These are phyloP conservation scores for Halenospora varia DNA, from an alignment of 495 filamentous ascomycete genomes.

Conservation along the genomic window DNA sequence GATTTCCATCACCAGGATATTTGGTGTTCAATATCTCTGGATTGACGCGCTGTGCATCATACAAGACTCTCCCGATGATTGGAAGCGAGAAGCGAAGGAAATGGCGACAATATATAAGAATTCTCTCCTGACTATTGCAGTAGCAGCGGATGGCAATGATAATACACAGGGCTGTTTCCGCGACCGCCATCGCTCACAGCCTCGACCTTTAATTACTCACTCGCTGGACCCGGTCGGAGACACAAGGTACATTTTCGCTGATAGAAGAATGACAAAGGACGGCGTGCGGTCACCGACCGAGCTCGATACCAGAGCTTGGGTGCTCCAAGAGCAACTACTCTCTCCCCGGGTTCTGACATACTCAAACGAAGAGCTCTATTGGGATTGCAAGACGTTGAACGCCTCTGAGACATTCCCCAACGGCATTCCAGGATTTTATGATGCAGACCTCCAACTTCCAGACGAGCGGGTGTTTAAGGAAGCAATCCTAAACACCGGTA, in stretches of 20 bases:
- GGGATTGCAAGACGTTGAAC: not conserved
- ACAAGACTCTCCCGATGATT: constrained; percentile 26
- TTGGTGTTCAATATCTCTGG: constrained; percentile 30
- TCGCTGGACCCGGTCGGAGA: not conserved
- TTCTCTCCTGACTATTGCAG: constrained; percentile 25
- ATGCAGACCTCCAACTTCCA: not conserved
- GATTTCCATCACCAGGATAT: constrained; percentile 19
- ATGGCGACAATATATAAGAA: constrained; percentile 27
- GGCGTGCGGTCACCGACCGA: not conserved
- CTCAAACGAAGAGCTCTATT: not conserved
- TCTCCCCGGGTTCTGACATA: constrained; percentile 1
- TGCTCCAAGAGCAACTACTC: constrained; percentile 1
- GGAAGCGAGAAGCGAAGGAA: constrained; percentile 16
- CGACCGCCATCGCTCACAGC: not conserved
- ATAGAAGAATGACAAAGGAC: not conserved
- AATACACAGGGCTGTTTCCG: constrained; percentile 4
- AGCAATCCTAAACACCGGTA: not conserved
- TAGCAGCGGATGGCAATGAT: constrained; percentile 6
- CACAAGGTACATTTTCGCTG: not conserved
- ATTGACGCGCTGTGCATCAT: constrained; percentile 29
- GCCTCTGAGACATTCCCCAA: not conserved
- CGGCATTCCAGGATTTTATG: not conserved
- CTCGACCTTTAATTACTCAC: not conserved
- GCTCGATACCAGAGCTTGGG: not conserved
- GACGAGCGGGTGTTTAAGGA: not conserved